A percentile compares a stretch with the other conserved stretches of the same genome.
Evolutionary conservation across 108 stramenopile genomes (phyloP).

Genomic region (Schizochytrium sp.): DNA sequence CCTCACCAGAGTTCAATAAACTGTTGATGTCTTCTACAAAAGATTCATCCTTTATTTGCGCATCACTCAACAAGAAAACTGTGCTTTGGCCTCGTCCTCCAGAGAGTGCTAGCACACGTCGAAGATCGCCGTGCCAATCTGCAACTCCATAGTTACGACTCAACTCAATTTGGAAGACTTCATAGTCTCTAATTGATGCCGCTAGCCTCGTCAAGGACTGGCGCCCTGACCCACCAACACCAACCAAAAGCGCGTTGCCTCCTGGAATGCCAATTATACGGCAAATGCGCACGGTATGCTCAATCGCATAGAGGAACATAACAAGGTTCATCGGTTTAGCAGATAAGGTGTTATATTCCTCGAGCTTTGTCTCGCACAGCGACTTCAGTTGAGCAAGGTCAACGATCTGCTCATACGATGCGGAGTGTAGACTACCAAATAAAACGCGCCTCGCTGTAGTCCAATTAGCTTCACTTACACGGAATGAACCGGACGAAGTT

Average conservation of each 20-base stretch:
- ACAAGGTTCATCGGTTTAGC: conserved; percentile 79
- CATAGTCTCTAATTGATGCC: conserved; percentile 75
- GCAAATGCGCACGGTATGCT: conserved; percentile 80
- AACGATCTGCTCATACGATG: conserved; percentile 57
- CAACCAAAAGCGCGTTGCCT: conserved; percentile 83
- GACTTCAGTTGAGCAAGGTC: conserved; percentile 65
- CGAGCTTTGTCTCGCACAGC: conserved; percentile 69
- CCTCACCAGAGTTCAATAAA: conserved; percentile 80
- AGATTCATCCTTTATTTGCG: conserved; percentile 79
- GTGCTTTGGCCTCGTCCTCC: conserved; percentile 72
- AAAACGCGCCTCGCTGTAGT: conserved; percentile 62
- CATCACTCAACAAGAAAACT: conserved; percentile 78
- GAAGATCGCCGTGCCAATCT: conserved; percentile 81
- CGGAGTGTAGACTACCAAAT: background rate
- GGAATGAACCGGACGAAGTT: conserved; percentile 77
- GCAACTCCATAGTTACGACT: conserved; percentile 74
- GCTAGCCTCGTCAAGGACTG: conserved; percentile 80
- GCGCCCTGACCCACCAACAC: conserved; percentile 85
- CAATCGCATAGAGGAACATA: conserved; percentile 81
- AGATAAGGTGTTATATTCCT: conserved; percentile 77
- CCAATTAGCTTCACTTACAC: conserved; percentile 69
- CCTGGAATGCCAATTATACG: conserved; percentile 79
- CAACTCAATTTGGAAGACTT: conserved; percentile 76
- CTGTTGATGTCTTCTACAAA: conserved; percentile 83
- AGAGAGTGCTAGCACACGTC: conserved; percentile 70